These are phyloP conservation scores for Curvularia sp. DNA, from an alignment of 2,329 filamentous ascomycete genomes.

Conservation along the genomic window DNA sequence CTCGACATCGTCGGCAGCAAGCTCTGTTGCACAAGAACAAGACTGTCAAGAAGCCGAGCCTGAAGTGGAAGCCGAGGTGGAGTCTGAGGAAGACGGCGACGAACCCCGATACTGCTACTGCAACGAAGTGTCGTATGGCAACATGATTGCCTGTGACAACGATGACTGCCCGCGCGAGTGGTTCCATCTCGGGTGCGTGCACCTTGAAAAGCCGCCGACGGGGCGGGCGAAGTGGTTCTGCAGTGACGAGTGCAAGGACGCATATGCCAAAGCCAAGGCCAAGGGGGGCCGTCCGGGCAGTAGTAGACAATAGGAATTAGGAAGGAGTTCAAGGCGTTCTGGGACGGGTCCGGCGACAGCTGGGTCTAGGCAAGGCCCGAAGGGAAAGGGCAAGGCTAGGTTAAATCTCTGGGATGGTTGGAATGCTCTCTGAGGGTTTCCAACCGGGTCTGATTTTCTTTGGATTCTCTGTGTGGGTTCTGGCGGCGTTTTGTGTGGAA, in stretches of 20 bases:
- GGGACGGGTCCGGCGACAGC: slow-evolving; percentile 37
- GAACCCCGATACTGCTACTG: slow-evolving; percentile 72
- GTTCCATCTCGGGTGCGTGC: slow-evolving; percentile 72
- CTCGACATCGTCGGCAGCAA: slow-evolving; percentile 44
- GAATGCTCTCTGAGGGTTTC: slow-evolving; percentile 46
- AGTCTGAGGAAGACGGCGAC: slow-evolving; percentile 50
- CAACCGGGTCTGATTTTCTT: slow-evolving; percentile 33
- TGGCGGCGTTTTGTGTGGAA: slow-evolving; percentile 6
- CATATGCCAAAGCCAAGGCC: slow-evolving; percentile 37
- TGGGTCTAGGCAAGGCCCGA: slow-evolving; percentile 42
- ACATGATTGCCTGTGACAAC: slow-evolving; percentile 74
- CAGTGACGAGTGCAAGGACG: slow-evolving; percentile 50
- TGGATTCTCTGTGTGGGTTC: slow-evolving; percentile 21
- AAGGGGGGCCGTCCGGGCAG: slow-evolving; percentile 50
- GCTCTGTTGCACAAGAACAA: slow-evolving; percentile 42
- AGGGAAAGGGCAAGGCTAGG: slow-evolving; percentile 46
- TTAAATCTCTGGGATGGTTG: slow-evolving; percentile 48
- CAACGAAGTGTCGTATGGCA: slow-evolving; percentile 69
- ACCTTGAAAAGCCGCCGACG: slow-evolving; percentile 65
- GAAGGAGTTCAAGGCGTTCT: slow-evolving; percentile 51
- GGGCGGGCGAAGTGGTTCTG: slow-evolving; percentile 52
- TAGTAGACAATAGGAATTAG: slow-evolving; percentile 52
- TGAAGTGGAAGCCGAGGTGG: slow-evolving; percentile 43
- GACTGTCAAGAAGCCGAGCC: slow-evolving; percentile 42
- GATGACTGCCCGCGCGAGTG: slow-evolving; percentile 69